phyloP scores from a whole-genome alignment of 192 early-diverging fungal genomes.

The Linnemannia exigua region DNA sequence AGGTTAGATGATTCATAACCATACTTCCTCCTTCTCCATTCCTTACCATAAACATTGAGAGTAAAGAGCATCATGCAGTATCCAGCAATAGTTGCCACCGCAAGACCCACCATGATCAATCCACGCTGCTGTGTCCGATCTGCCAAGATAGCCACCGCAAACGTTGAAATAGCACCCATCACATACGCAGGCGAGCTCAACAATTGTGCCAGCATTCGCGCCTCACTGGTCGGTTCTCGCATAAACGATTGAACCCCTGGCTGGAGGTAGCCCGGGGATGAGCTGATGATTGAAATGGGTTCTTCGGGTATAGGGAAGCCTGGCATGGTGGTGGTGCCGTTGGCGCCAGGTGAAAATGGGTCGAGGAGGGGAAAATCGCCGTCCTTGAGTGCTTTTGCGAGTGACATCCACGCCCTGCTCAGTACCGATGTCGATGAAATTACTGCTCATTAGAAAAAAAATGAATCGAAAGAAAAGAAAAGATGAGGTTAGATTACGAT shows the following conservation, averaged over 20 bases:
- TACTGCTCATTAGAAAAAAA: neutral
- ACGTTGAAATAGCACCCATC: slow-evolving; percentile 27
- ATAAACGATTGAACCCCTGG: slow-evolving; percentile 7
- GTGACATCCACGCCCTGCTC: slow-evolving; percentile 35
- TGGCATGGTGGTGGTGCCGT: neutral
- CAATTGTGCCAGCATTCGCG: slow-evolving; percentile 35
- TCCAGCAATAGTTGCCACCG: slow-evolving; percentile 12
- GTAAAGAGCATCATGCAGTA: slow-evolving; percentile 36
- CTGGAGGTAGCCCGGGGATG: neutral
- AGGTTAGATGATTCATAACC: too few species aligned
- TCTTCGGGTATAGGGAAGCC: neutral
- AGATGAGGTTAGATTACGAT: neutral
- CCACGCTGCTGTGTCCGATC: slow-evolving; percentile 45
- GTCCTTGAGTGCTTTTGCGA: slow-evolving; percentile 25
- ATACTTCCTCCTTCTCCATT: too few species aligned
- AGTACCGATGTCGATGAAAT: slow-evolving; percentile 22
- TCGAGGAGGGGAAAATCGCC: neutral
- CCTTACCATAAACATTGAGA: slow-evolving; percentile 39
- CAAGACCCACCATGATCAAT: slow-evolving; percentile 29
- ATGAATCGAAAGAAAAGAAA: neutral
- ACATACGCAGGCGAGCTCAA: slow-evolving; percentile 20
- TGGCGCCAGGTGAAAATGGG: neutral
- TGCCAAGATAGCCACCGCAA: slow-evolving; percentile 26
- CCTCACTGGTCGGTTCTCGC: slow-evolving; percentile 19
- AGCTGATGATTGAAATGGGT: slow-evolving; percentile 9